phyloP scores from a whole-genome alignment of 2,329 filamentous ascomycete species.

The Torrubiella hemipterigena region DNA sequence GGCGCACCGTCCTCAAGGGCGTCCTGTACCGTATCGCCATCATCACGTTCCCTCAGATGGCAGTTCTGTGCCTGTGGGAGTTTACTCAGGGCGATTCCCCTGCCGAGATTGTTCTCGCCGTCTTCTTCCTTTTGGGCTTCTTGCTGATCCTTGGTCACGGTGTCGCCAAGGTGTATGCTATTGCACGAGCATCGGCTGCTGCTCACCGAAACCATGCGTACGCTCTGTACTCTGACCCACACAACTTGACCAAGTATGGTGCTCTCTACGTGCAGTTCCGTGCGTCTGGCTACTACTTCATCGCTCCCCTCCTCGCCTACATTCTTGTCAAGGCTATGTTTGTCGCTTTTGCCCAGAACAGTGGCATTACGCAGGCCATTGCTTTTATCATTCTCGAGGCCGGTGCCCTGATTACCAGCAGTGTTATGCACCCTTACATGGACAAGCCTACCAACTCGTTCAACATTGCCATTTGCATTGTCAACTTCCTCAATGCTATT shows the following conservation, averaged over 20 bases:
- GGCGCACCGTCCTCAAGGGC: conserved; percentile 85
- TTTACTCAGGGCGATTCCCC: conserved; percentile 76
- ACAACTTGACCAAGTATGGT: conserved; percentile 92
- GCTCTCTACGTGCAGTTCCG: conserved; percentile 97
- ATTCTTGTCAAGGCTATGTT: conserved; percentile 83
- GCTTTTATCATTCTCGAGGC: conserved; percentile 77
- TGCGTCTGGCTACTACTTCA: conserved; percentile 91
- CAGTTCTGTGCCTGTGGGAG: conserved; percentile 86
- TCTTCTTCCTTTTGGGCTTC: conserved; percentile 82
- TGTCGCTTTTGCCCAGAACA: conserved; percentile 66
- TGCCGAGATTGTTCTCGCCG: conserved; percentile 73
- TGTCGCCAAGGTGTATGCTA: conserved; percentile 75
- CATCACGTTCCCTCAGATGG: conserved; percentile 86
- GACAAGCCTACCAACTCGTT: conserved; percentile 96
- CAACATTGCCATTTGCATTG: conserved; percentile 81
- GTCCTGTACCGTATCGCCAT: conserved; percentile 84
- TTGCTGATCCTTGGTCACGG: conserved; percentile 71
- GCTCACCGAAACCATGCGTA: conserved; percentile 97
- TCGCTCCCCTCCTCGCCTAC: conserved; percentile 68
- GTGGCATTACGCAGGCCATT: conserved; percentile 63
- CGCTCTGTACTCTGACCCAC: conserved; percentile 92
- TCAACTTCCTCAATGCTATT: conserved; percentile 86
- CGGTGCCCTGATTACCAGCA: conserved; percentile 61
- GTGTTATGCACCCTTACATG: conserved; percentile 88
- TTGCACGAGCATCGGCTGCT: conserved; percentile 75